Evolutionary conservation across 2,329 filamentous ascomycete genomes (phyloP), one percentile per base, ranked within the genome.

Genomic region (Trichoderma sp.): DNA sequence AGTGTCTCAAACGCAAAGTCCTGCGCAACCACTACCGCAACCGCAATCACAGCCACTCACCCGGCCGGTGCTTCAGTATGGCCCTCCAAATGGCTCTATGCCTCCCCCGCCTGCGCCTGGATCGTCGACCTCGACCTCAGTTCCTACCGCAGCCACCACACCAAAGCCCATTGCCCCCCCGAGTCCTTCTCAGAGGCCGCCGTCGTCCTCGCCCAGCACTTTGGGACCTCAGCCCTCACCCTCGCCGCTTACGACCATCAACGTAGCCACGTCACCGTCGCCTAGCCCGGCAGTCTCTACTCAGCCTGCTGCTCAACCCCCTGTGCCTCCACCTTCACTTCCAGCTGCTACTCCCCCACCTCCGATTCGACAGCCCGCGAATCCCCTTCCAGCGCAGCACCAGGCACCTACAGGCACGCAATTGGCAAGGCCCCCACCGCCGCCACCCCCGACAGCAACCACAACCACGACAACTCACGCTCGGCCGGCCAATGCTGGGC

Each of bases 21-120:
- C 68, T 32, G 43, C 63, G 20, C 72, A 72, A 15, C 20, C 59
- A 11, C 71, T 23, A 39, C 47, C 63, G 15, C 72, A 72, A 17
- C 17, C 67, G n/a, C 71, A 70, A 53, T 13, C 67, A 28, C 71
- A 66, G 26, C 55, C 75, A 74, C 75, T 75, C 72, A 64, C 76
- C 70, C 86, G 89, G 57, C 90, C 90, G 3, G 85, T 91, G 47
- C 82, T 91, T 70, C 89, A 91, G 76, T 92, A 91, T 77, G 90
- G 90, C 0, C 90, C 90, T 53, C 88, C 88, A 2, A 88, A 88
- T 72, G 89, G 88, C 50, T 79, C 84, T 34, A 89, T 91, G 88
- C 88, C 88, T 55, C 86, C 86, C 70, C 85, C 85, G 13, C 80
- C 81, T 17, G 80, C 81, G 13, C 81, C 83, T 7, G 75, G 80